These are phyloP conservation scores for Conoideocrella luteorostrata DNA, from an alignment of 2,329 filamentous ascomycete species.

Conservation along the genomic window DNA sequence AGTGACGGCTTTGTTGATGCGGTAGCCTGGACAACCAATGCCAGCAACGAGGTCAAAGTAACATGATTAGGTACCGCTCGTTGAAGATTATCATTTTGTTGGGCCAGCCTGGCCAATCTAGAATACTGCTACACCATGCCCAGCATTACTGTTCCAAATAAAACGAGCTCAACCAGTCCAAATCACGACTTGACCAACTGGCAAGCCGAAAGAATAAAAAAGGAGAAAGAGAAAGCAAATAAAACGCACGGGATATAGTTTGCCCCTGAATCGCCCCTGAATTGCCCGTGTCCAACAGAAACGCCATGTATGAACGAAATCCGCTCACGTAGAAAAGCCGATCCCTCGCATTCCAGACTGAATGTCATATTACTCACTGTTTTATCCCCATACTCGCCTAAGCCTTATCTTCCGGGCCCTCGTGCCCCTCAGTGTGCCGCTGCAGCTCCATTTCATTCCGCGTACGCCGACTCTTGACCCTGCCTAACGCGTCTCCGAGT, in stretches of 20 bases:
- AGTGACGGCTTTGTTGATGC: no score
- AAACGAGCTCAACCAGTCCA: background rate
- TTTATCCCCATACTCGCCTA: no score
- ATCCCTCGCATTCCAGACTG: no score
- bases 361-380: no score
- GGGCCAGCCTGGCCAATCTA: background rate
- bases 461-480: background rate
- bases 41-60: no score
- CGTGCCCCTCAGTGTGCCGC: no score
- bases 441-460: no score
- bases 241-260: background rate
- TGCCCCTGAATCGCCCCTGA: background rate
- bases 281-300: background rate
- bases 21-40: no score
- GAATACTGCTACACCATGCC: background rate
- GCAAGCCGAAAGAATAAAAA: no score
- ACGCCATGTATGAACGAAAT: background rate
- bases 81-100: background rate
- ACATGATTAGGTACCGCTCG: background rate
- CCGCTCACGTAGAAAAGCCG: no score
- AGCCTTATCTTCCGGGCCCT: no score
- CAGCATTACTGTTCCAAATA: background rate
- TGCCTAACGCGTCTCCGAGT: constrained; percentile 48
- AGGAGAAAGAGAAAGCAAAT: background rate
- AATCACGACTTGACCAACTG: background rate